phyloP scores from a whole-genome alignment of 140 eudicot species.

The Erigeron philadelphicus region DNA sequence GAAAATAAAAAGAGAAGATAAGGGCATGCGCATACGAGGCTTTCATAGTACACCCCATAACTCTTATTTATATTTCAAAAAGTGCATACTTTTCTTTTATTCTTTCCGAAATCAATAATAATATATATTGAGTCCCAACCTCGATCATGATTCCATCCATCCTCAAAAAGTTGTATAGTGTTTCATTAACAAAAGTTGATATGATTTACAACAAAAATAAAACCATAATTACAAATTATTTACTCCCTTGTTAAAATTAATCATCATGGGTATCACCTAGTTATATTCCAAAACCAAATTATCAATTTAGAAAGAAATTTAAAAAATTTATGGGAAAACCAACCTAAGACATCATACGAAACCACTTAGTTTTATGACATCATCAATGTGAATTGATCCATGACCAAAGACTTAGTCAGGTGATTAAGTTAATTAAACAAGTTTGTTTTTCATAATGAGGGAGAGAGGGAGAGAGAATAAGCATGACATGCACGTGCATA shows the following conservation, averaged over 20 bases:
- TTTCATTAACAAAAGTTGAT: constrained; percentile 16
- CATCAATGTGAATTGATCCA: too few species aligned
- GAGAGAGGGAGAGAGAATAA: constrained; percentile 15
- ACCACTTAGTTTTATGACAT: too few species aligned
- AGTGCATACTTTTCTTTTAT: constrained; percentile 10
- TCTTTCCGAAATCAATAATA: constrained; percentile 13
- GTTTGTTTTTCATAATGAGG: background rate
- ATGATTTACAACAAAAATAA: constrained; percentile 3
- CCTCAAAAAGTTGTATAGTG: constrained; percentile 18
- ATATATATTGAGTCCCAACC: constrained; percentile 19
- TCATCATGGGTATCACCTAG: too few species aligned
- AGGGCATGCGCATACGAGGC: constrained; percentile 14
- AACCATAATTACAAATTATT: background rate
- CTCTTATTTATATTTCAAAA: constrained; percentile 28
- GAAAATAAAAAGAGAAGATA: background rate
- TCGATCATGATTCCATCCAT: constrained; percentile 22
- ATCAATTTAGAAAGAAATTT: too few species aligned
- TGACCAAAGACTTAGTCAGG: too few species aligned
- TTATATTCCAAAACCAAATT: too few species aligned
- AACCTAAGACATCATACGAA: too few species aligned
- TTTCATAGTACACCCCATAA: constrained; percentile 22
- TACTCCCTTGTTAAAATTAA: too few species aligned
- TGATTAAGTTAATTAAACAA: background rate
- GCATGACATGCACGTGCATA: constrained; percentile 53
- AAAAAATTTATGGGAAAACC: too few species aligned